Evolutionary conservation across 768 basidiomycete species (phyloP), one percentile per base, ranked within the genome.

Genomic region (Suillus placidus): DNA sequence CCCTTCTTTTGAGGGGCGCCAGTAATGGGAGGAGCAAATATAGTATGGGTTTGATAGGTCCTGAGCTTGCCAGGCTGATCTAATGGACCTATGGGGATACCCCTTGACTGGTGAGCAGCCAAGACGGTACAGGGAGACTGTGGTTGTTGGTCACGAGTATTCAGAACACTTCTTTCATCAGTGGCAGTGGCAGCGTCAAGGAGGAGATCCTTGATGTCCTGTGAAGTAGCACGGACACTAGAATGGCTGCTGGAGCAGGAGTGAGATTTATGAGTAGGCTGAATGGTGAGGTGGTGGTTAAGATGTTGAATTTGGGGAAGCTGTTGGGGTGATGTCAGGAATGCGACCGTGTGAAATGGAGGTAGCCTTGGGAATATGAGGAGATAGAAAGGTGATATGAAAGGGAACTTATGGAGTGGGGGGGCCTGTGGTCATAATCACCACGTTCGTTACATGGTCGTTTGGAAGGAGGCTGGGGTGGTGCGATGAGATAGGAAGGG

Each of bases 21-120:
- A 0, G 87, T 91, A 8, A 90, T 88, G 4, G 87, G 86, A 3
- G 90, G 88, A 8, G 89, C 88, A 71, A 92, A 92, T n/a, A n/a
- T n/a, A 14, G 90, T 85, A 72, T 91, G 89, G 0, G 87, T 88
- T 67, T 88, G 87, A 66, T 87, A 87, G 30, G 79, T 81, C 45
- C 81, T 73, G 10, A 80, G 72, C 63, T 82, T 77, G 34, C 79
- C 74, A 1, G 78, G 79, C 35, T 75, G 73, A 9, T 76, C 71
- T 14, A 78, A 71, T 0, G 77, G 76, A 4, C 75, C 79, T 1
- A 71, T 62, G 0, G 72, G 69, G 1, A 76, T 71, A n/a, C 71
- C 65, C 2, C 74, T 73, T 0, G 73, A 71, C 66, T 77, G 78
- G 61, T 78, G 79, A 43, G 77, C 73, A 0, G 73, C 69, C 55